Evolutionary conservation across 192 early-diverging fungal genomes (phyloP).

Genomic region (Coemansia sp.): DNA sequence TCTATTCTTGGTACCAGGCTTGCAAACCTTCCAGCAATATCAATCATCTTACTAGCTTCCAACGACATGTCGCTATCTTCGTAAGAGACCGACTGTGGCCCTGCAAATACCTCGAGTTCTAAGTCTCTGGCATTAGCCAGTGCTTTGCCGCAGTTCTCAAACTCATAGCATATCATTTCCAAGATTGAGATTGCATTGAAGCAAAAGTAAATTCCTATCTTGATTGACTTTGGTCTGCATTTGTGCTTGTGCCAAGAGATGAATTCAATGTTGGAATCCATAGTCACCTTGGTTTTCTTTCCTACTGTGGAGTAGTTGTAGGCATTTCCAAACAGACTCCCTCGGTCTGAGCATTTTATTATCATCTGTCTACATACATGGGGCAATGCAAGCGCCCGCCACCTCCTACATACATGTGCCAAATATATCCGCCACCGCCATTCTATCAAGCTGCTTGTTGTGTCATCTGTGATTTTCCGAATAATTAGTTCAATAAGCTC

Average conservation of each 20-base stretch:
- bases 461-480: neutral
- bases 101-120: conserved; percentile 1
- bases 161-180: neutral
- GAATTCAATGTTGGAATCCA: neutral
- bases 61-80: no score
- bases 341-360: neutral
- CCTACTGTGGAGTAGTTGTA: neutral
- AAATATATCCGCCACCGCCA: neutral
- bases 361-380: neutral
- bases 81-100: neutral
- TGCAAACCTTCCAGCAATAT: neutral
- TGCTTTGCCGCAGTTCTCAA: neutral
- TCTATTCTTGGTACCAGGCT: neutral
- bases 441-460: neutral
- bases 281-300: neutral
- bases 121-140: neutral
- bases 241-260: neutral
- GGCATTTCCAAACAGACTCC: neutral
- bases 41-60: neutral
- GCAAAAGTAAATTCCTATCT: conserved; percentile 1
- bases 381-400: conserved; percentile 2
- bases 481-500: neutral
- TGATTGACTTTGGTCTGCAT: neutral
- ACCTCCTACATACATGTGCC: neutral
- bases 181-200: neutral